A percentile compares a stretch with the other conserved stretches of the same genome.
Evolutionary conservation across 345 rosid species (phyloP).

Genomic region (Firmiana major): DNA sequence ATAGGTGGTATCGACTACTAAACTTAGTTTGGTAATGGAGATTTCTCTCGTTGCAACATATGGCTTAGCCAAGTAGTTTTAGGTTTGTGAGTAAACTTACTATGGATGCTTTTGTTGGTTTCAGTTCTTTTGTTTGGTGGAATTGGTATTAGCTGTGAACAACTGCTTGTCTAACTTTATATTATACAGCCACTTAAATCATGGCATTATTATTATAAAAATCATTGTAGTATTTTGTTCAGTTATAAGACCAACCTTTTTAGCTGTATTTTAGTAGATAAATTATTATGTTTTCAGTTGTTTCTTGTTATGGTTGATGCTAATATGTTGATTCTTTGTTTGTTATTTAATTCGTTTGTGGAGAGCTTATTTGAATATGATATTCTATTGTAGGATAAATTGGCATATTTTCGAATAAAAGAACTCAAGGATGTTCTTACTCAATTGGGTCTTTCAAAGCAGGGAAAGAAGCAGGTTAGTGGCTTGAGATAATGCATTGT

Average conservation of each 20-base stretch:
- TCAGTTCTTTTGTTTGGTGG: background rate
- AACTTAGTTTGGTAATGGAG: background rate
- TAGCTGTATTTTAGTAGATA: background rate
- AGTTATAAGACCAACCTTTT: background rate
- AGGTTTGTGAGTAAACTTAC: background rate
- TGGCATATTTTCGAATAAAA: constrained; percentile 80
- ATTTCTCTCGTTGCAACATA: background rate
- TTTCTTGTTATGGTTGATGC: background rate
- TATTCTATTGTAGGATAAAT: constrained; percentile 54
- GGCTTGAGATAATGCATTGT: constrained; percentile 3
- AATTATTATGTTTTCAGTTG: background rate
- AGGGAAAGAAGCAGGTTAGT: constrained; percentile 92
- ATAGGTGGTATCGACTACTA: background rate
- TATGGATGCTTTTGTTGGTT: constrained; percentile 4
- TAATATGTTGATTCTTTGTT: background rate
- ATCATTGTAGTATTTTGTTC: background rate
- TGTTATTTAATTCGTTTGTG: too few relatives aligned
- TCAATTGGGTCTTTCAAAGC: constrained; percentile 86
- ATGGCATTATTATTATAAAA: too few relatives aligned
- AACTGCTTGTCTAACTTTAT: background rate
- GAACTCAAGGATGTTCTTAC: constrained; percentile 97
- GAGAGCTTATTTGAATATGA: constrained; percentile 8
- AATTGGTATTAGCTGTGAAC: background rate
- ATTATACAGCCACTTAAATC: background rate
- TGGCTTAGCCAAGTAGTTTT: background rate